phyloP scores from a whole-genome alignment of 108 stramenopile species.

The Nitzschia sp. region DNA sequence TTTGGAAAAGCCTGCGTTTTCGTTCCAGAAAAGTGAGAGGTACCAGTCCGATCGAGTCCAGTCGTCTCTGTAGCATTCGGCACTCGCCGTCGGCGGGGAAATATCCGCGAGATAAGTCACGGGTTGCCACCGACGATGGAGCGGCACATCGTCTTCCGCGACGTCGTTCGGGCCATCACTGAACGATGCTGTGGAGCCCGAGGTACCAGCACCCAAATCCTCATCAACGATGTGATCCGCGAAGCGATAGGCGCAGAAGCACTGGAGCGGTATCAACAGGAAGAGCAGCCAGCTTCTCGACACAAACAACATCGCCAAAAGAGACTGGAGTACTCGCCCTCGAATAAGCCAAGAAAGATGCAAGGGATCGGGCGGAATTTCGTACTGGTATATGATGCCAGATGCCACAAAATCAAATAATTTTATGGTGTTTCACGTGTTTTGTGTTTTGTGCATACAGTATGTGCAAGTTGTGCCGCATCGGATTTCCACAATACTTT shows the following conservation, averaged over 20 bases:
- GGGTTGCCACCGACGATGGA: not conserved
- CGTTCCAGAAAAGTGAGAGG: constrained; percentile 2
- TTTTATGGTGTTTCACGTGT: too few relatives aligned
- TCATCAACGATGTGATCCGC: constrained; percentile 2
- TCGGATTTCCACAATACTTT: too few relatives aligned
- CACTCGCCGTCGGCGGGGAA: not conserved
- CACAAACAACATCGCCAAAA: too few relatives aligned
- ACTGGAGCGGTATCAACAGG: not conserved
- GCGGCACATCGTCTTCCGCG: not conserved
- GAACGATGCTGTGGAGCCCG: too few relatives aligned
- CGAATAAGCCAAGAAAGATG: too few relatives aligned
- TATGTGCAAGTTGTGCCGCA: too few relatives aligned
- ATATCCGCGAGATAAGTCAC: constrained; percentile 17
- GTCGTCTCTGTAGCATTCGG: not conserved
- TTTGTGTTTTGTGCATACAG: too few relatives aligned
- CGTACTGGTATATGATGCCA: too few relatives aligned
- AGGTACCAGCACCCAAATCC: not conserved
- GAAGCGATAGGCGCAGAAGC: constrained; percentile 6
- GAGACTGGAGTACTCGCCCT: too few relatives aligned
- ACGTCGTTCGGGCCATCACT: not conserved
- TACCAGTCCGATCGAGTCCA: constrained; percentile 10
- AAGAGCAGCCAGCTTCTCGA: too few relatives aligned
- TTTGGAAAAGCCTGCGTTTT: constrained; percentile 9
- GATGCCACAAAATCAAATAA: too few relatives aligned
- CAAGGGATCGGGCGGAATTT: too few relatives aligned